These are phyloP conservation scores for Quillaja saponaria DNA, from an alignment of 306 rosid genomes.

Conservation along the genomic window DNA sequence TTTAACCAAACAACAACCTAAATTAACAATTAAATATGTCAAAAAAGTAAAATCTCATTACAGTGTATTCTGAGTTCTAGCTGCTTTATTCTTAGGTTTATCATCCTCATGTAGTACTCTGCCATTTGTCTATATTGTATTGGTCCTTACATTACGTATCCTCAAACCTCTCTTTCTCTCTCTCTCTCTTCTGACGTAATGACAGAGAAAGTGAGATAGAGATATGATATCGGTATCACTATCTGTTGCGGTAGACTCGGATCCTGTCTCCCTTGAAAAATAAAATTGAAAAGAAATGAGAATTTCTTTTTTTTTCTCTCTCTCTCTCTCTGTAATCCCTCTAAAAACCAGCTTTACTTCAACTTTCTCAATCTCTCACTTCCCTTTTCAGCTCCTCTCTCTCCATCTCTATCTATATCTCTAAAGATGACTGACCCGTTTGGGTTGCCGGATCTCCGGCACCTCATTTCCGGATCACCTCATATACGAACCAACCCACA, in stretches of 20 bases:
- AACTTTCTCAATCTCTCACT: conserved; percentile 10
- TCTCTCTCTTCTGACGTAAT: not conserved
- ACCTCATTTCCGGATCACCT: conserved; percentile 41
- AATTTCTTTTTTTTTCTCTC: conserved; percentile 23
- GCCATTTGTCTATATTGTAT: conserved; percentile 36
- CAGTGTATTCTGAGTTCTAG: conserved; percentile 36
- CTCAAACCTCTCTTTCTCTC: not conserved
- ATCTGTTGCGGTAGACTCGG: conserved; percentile 93
- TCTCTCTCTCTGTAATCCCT: too few species aligned
- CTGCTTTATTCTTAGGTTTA: conserved; percentile 12
- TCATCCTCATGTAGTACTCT: conserved; percentile 19
- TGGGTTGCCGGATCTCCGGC: conserved; percentile 61
- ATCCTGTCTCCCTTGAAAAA: conserved; percentile 66
- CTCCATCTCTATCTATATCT: not conserved
- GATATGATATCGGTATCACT: too few species aligned
- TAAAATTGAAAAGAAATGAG: too few species aligned
- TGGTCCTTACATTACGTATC: not conserved
- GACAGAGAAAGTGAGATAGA: conserved; percentile 21
- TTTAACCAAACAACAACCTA: not conserved
- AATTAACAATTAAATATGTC: conserved; percentile 19
- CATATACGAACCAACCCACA: conserved; percentile 30
- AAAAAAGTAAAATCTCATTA: conserved; percentile 28
- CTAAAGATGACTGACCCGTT: conserved; percentile 40
- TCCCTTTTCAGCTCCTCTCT: not conserved
- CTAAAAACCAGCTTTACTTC: too few species aligned